Base-by-base conservation (phyloP, 768 basidiomycete species). In the Leccinum disarticulatum region DNA sequence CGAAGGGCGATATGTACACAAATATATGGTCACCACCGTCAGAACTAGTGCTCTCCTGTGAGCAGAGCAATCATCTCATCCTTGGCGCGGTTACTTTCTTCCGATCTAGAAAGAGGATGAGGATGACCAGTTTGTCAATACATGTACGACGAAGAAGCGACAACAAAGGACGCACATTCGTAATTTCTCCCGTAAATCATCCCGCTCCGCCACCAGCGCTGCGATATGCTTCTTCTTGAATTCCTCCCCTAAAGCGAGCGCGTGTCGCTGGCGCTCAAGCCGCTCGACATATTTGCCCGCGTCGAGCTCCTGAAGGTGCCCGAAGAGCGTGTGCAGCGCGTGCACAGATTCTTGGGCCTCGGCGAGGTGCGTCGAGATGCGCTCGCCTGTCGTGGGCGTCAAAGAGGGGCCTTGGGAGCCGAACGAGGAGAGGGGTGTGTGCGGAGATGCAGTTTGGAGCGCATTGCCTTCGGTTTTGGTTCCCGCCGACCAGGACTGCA, bases 221-320 rank as follows among this genome's bases (percentile, higher is more conserved):
- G 41, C 56, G 2, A 73, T 66, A 1, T 22, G 48, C 28, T 47
- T 66, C 33, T 66, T 67, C 61, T 80, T 81, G 4, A 66, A 68
- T 4, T 67, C 65, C 14, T 73, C 74, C 27, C 74, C 72, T 48
- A 75, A 72, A 48, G 73, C 73, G 51, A 76, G 68, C 22, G 79
- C 77, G 9, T 63, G 63, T 10, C 70, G 61, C 56, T 75, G 76
- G 38, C 77, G 71, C 60, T 83, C 79, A 38, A 82, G 71, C 55
- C 71, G 74, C 35, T 60, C 60, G 46, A 81, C 68, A 52, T 77
- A 74, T 9, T 68, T 66, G 46, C 61, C 57, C 0, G 74, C 41
- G 14, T 48, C 54, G 31, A 68, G 54, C 15, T 66, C 62, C 1
- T 59, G 52, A 1, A 71, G n/a, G 1, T 53, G 25, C 2, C 61